Evolutionary conservation across 176 grass and related monocot genomes (phyloP), one percentile per base, ranked within the genome.

Genomic region (Carex myosuroides): DNA sequence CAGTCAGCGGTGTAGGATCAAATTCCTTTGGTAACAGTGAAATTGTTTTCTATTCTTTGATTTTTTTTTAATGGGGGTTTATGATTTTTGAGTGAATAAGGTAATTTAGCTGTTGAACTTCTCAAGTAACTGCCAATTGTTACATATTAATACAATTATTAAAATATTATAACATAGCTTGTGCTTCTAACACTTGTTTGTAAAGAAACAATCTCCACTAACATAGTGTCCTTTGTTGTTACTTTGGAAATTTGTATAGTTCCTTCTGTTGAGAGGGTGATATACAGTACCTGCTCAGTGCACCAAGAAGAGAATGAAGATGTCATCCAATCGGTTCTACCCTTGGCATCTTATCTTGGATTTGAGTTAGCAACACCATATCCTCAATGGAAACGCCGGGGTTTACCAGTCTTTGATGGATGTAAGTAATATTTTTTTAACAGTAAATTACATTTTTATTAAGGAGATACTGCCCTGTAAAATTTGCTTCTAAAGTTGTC

Each of bases 221-320:
- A 35, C 5, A 7, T n/a, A 8, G 46, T 8, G 21, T 22, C 14
- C 30, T 13, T 18, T 54, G 9, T 75, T 46, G 42, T 14, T 55
- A 55, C 13, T 32, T 77, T 56, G 73, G 13, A 29, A 53, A 69
- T 3, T 8, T 50, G 79, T 86, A 32, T 64, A 98, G 95, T 95
- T 79, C 95, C 95, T 24, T 85, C 88, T 0, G 89, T 98, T 12
- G 86, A 95, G 81, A 88, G 91, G 73, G 70, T 98, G 4, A 89
- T 92, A 18, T 98, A 98, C 70, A 98, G 95, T 86, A 98, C 95
- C 3, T 98, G 92, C 73, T 98, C 95, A 12, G 83, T 95, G 61
- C 85, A 95, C 60, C 92, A 90, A 81, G 89, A 84, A 77, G 95
- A 98, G 82, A 98, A 98, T 30, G 95, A 98, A 81, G 95, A 95